Evolutionary conservation across 2,329 filamentous ascomycete genomes (phyloP).

Genomic region (Fusarium cyanostomum): DNA sequence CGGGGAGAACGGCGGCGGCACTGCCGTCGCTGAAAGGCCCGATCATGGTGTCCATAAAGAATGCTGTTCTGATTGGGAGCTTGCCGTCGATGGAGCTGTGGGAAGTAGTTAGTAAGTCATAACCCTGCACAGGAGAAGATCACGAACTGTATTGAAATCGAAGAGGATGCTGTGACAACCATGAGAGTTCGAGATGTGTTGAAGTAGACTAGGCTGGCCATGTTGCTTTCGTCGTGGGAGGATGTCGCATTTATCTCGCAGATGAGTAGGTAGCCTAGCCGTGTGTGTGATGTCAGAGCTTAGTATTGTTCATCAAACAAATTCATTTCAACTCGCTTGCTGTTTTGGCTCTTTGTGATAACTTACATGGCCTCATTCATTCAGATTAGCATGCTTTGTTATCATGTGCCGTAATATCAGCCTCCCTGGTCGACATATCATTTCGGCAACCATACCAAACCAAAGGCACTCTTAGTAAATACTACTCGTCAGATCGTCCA

Average conservation of each 20-base stretch:
- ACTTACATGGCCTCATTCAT: neutral
- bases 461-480: neutral
- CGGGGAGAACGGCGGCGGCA: neutral
- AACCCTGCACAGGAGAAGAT: neutral
- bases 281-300: neutral
- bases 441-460: neutral
- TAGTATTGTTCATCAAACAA: conserved; percentile 9
- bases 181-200: neutral
- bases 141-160: conserved; percentile 7
- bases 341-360: conserved; percentile 15
- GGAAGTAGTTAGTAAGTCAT: neutral
- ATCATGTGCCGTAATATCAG: neutral
- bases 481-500: neutral
- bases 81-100: neutral
- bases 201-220: neutral
- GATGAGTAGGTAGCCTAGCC: neutral
- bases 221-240: neutral
- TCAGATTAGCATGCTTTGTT: neutral
- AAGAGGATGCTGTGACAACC: neutral
- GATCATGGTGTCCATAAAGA: conserved; percentile 19
- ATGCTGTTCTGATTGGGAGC: neutral
- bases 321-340: neutral
- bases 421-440: conserved; percentile 18
- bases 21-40: conserved; percentile 5
- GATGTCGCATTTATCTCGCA: conserved; percentile 14